A percentile compares a stretch with the other conserved stretches of the same genome.
phyloP scores from a whole-genome alignment of 2,329 filamentous ascomycete genomes.

The Trichocomaceae sp. region DNA sequence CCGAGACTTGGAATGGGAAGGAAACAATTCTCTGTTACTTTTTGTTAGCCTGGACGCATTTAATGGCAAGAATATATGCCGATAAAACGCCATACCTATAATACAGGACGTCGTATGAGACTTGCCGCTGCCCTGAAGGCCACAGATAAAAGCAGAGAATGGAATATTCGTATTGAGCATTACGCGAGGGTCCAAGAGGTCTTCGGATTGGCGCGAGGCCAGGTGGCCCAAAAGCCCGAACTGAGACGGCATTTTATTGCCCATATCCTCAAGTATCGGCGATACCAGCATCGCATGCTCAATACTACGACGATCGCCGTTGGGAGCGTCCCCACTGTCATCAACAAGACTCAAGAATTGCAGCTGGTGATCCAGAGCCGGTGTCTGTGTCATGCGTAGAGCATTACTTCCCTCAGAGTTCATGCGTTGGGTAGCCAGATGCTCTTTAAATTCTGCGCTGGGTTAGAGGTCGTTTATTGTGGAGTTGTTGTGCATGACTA shows the following conservation, averaged over 20 bases:
- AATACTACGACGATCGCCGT: constrained; percentile 4
- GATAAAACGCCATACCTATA: constrained; percentile 40
- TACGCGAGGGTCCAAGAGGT: constrained; percentile 11
- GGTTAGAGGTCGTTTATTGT: neutral
- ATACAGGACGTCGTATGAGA: constrained; percentile 55
- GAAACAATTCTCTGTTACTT: constrained; percentile 12
- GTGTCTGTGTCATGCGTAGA: neutral
- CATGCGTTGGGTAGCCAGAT: constrained; percentile 9
- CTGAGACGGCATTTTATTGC: constrained; percentile 11
- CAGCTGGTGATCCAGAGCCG: constrained; percentile 10
- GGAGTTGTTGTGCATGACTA: neutral
- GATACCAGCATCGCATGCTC: constrained; percentile 12
- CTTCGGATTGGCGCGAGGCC: constrained; percentile 8
- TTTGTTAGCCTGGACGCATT: neutral
- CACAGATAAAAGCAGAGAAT: constrained; percentile 50
- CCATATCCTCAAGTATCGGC: constrained; percentile 11
- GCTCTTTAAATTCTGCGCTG: constrained; percentile 12
- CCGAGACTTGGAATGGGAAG: constrained; percentile 29
- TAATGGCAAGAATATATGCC: constrained; percentile 8
- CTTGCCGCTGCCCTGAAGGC: constrained; percentile 57
- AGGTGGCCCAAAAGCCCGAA: constrained; percentile 13
- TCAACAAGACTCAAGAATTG: constrained; percentile 11
- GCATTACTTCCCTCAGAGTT: neutral
- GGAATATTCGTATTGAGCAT: constrained; percentile 14
- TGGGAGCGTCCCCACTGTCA: neutral